Evolutionary conservation across 169 alveolate genomes (phyloP), one percentile per base, ranked within the genome.

Genomic region (Plasmodium sp.): DNA sequence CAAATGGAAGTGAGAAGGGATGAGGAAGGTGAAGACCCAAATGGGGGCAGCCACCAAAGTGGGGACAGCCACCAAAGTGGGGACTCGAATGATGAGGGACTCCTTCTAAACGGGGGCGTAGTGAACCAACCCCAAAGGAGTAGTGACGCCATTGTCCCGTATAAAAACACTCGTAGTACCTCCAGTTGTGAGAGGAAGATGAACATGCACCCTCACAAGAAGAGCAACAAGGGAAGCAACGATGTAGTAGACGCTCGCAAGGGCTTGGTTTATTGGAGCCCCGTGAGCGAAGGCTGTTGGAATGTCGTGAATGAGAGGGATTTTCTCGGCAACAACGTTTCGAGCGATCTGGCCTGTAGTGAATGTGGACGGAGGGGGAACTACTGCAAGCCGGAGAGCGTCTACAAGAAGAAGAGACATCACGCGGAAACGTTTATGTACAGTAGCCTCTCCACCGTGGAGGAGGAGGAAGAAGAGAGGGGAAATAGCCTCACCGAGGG

Each of bases 351-450:
- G 18, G 22, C 62, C 6, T 16, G 27, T 51, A 16, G 62, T 51
- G 22, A 7, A 51, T 51, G 84, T 33, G 34, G 71, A n/a, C 43
- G 27, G 48, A 39, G 16, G 74, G 56, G n/a, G 31, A 34, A 80
- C 45, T 7, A 14, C 34, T 43, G 34, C 16, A 14, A 18, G 5
- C 5, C 18, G 51, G 45, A 31, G 14, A 41, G 5, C 34, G 31
- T 14, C 71, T n/a, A 33, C 48, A 84, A 84, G 36, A 84, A 84
- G 51, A 84, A 84, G 58, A 84, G 93, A 45, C 45, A 84, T 31
- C 93, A 72, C 36, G 27, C 83, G 4, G 84, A 84, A 84, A 84
- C 84, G n/a, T 84, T 84, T 45, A 43, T 4, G 14, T 54, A 45
- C 79, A 27, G 14, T 33, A 67, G 75, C 54, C 48, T 72, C 31